Evolutionary conservation across 2,329 filamentous ascomycete species (phyloP).

Genomic region (Talaromyces sp.): DNA sequence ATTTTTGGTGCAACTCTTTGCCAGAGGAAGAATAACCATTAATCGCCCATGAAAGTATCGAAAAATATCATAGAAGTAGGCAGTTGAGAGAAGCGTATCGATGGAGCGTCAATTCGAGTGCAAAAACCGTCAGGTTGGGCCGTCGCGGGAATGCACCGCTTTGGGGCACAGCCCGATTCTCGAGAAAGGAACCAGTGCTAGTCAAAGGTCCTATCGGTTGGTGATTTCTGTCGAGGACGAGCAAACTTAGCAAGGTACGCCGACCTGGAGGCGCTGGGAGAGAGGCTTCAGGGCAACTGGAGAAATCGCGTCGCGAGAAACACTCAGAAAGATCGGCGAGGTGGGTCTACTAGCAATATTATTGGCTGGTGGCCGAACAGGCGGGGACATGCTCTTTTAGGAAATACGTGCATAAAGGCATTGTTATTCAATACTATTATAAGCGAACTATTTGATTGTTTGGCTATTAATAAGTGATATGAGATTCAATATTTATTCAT

Average conservation of each 20-base stretch:
- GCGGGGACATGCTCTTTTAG: neutral
- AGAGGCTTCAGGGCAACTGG: neutral
- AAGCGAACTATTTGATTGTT: neutral
- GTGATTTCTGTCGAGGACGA: neutral
- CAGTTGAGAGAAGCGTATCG: neutral
- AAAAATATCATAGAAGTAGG: neutral
- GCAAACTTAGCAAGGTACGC: neutral
- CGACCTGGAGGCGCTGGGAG: neutral
- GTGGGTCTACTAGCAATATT: neutral
- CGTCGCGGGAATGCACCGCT: neutral
- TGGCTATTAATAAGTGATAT: neutral
- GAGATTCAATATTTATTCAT: neutral
- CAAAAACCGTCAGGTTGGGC: neutral
- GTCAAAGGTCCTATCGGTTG: neutral
- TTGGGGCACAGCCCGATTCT: neutral
- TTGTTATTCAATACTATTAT: neutral
- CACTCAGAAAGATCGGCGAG: neutral
- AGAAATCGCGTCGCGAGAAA: neutral
- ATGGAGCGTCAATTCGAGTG: neutral
- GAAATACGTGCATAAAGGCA: neutral
- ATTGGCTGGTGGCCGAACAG: neutral
- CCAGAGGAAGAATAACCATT: neutral
- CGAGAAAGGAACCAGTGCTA: neutral
- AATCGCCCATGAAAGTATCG: neutral
- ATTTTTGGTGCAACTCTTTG: slow-evolving; percentile 34